These are phyloP conservation scores for Ephemerocybe angulata DNA, from an alignment of 768 basidiomycete species.

Conservation along the genomic window DNA sequence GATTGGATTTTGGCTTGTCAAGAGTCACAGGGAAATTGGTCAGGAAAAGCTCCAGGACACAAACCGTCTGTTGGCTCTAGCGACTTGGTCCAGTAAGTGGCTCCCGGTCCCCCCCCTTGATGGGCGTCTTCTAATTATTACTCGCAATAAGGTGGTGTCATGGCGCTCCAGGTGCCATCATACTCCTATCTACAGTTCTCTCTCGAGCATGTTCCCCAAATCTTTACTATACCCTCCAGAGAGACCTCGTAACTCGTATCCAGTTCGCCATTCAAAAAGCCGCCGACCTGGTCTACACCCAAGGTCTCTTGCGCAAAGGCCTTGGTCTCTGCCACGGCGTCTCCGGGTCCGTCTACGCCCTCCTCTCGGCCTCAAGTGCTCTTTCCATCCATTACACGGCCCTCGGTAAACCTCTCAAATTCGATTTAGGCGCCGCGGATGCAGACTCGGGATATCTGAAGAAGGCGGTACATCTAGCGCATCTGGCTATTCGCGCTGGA, in stretches of 20 bases:
- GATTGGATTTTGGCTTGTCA: slow-evolving; percentile 47
- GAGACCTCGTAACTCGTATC: slow-evolving; percentile 24
- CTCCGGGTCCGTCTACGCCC: slow-evolving; percentile 50
- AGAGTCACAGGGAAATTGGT: slow-evolving; percentile 51
- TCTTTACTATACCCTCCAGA: slow-evolving; percentile 18
- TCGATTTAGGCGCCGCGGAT: no score
- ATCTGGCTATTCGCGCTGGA: slow-evolving; percentile 36
- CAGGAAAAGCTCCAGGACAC: slow-evolving; percentile 33
- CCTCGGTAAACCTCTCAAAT: no score
- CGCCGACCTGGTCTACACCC: slow-evolving; percentile 41
- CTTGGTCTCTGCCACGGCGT: slow-evolving; percentile 60
- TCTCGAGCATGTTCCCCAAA: slow-evolving; percentile 23
- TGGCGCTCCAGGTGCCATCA: slow-evolving; percentile 49
- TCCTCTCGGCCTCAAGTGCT: slow-evolving; percentile 45
- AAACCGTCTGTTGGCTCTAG: slow-evolving; percentile 18
- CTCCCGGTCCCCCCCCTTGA: background rate
- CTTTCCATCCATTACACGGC: no score
- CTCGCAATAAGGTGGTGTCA: slow-evolving; percentile 50
- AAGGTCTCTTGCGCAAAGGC: slow-evolving; percentile 52
- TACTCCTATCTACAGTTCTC: slow-evolving; percentile 44
- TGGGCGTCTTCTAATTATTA: background rate
- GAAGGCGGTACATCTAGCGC: slow-evolving; percentile 46
- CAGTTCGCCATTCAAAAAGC: slow-evolving; percentile 34
- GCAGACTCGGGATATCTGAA: slow-evolving; percentile 25
- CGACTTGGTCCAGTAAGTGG: slow-evolving; percentile 47